Base-by-base conservation (phyloP, 805 yeast genomes). In the Priceomyces medius region DNA sequence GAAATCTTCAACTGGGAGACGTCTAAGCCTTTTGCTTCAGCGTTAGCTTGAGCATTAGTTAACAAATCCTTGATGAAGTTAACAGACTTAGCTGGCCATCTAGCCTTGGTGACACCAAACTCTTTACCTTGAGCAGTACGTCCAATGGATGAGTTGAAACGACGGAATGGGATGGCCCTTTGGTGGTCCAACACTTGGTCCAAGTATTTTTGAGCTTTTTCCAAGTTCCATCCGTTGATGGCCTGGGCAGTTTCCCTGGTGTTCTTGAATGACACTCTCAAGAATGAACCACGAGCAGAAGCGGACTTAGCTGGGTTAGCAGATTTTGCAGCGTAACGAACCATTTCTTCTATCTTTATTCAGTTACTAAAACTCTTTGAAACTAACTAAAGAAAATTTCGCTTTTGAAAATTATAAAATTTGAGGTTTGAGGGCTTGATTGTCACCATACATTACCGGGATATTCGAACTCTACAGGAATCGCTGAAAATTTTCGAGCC, bases 71-170 rank as follows among this genome's bases (percentile, higher is more conserved):
- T 83, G 68, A 93, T 77, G 77, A 86, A 89, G 78, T 88, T 87
- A 74, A 93, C 97, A 54, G 96, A 87, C 85, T 93, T 93, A 56
- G 82, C 96, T 70, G 99, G 99, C 99, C 99, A 93, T 88, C 99
- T 90, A 64, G 99, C 99, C 80, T 86, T 90, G 83, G 97, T 88
- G 71, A 90, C 96, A 78, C 98, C 98, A 68, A 91, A 93, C 81
- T 93, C 99, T 80, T 93, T 91, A 80, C 97, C 99, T 80, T 93
- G 99, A 63, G 95, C 96, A 65, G 99, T 89, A 81, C 99, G 87
- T 76, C 99, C 99, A 66, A 88, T 90, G 63, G 96, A 87, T 59
- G 85, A 81, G 81, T 86, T 85, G 80, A 80, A 91, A 82, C 96
- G 83, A 83, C 99, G 87, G 93, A 93, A 88, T 72, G 99, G 99